phyloP scores from a whole-genome alignment of 805 yeast genomes.

The Maudiozyma barnettii region DNA sequence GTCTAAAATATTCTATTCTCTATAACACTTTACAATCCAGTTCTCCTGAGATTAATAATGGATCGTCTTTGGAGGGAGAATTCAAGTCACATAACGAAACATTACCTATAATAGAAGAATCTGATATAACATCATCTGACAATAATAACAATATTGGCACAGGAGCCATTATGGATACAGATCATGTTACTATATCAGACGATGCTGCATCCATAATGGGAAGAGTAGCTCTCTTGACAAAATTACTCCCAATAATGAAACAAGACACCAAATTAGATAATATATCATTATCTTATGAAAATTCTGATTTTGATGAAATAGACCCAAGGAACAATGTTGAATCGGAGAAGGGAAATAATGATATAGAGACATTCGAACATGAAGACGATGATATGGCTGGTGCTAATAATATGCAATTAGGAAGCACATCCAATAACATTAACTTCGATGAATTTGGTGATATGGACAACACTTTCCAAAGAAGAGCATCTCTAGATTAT shows the following conservation, averaged over 20 bases:
- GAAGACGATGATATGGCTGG: conserved; percentile 4
- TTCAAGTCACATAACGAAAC: conserved; percentile 3
- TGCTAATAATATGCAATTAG: conserved; percentile 5
- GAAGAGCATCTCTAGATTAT: conserved; percentile 26
- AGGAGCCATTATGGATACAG: not conserved
- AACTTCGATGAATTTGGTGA: conserved; percentile 25
- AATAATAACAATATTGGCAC: not conserved
- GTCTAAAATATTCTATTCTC: conserved; percentile 18
- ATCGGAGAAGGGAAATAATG: not conserved
- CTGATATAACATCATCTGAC: not conserved
- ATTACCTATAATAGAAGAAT: conserved; percentile 8
- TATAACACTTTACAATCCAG: conserved; percentile 3
- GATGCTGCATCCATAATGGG: not conserved
- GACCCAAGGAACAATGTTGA: conserved; percentile 4
- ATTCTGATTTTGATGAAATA: conserved; percentile 11
- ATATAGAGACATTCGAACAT: conserved; percentile 2
- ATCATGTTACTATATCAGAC: not conserved
- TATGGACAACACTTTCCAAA: conserved; percentile 27
- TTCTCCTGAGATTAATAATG: not conserved
- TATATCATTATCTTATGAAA: conserved; percentile 23
- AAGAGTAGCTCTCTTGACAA: conserved; percentile 28
- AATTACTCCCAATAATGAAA: conserved; percentile 32
- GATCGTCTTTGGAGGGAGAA: not conserved
- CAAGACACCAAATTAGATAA: conserved; percentile 25
- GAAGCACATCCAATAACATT: conserved; percentile 8